phyloP scores from a whole-genome alignment of 139 green algal genomes.

The Marvania coccoides region DNA sequence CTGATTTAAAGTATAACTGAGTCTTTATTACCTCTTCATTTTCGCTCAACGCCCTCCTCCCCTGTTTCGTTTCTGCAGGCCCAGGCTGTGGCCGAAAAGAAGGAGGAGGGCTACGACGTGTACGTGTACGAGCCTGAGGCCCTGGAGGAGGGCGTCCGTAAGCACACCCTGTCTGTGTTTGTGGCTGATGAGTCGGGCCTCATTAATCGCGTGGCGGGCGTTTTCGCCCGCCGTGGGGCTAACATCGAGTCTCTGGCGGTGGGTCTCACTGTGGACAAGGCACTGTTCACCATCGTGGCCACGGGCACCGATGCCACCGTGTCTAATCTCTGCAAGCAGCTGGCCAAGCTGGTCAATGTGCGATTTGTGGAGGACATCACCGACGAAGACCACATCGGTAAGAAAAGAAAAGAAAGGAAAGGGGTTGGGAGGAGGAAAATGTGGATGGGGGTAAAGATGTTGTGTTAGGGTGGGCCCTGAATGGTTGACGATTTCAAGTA shows the following conservation, averaged over 20 bases:
- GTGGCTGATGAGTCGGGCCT: conserved; percentile 94
- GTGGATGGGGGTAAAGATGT: too few relatives aligned
- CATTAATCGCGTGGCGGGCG: conserved; percentile 95
- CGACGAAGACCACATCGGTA: conserved; percentile 53
- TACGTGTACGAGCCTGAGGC: conserved; percentile 54
- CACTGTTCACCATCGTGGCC: conserved; percentile 94
- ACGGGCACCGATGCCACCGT: conserved; percentile 59
- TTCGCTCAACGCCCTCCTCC: not conserved
- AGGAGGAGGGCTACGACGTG: conserved; percentile 12
- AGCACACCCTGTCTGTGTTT: conserved; percentile 93
- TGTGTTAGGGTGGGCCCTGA: too few relatives aligned
- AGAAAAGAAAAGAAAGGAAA: too few relatives aligned
- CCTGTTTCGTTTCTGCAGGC: not conserved
- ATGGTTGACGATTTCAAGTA: too few relatives aligned
- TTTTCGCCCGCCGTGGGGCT: conserved; percentile 85
- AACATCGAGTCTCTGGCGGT: conserved; percentile 98
- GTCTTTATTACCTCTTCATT: not conserved
- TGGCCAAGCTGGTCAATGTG: conserved; percentile 93
- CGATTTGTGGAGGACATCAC: conserved; percentile 96
- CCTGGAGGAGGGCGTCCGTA: conserved; percentile 72
- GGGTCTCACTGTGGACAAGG: conserved; percentile 86
- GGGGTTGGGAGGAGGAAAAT: too few relatives aligned
- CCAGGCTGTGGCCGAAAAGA: not conserved
- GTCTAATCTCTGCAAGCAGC: conserved; percentile 69
- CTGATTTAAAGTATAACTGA: not conserved